Base-by-base conservation (phyloP, 805 yeast species). In the Saturnispora bothae region DNA sequence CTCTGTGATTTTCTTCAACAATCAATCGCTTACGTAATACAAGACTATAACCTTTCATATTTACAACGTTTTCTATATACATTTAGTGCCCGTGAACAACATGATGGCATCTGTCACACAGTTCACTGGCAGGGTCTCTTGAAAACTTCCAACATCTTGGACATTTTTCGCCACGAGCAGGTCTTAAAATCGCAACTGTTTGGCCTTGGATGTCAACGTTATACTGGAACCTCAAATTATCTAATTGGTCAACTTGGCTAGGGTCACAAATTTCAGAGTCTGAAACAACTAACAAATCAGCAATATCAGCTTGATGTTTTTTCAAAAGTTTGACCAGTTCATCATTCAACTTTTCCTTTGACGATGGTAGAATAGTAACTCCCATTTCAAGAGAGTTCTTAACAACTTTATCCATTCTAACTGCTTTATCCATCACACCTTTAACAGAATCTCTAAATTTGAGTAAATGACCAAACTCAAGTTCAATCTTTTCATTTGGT, bases 61-160 rank as follows among this genome's bases (percentile, higher is more conserved):
- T n/a, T n/a, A n/a, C n/a, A n/a, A n/a, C n/a, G n/a, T n/a, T n/a
- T n/a, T n/a, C n/a, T n/a, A n/a, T n/a, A n/a, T n/a, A n/a, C n/a
- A n/a, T n/a, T n/a, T n/a, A 22, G 15, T 12, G 13, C 25, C 27
- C 13, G 20, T 23, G 16, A 12, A 63, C 51, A 23, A 68, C 76
- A 1, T 48, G 45, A 10, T 59, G 57, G 60, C 97, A 89, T 47
- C 92, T 70, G 1, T 38, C 30, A 56, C 98, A 89, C 21, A 86
- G 60, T 1, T 55, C 56, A 9, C 73, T 73, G 26, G 68, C 75
- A 0, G 44, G 48, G 1, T 51, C 57, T 0, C 94, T 64, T 6
- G 71, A 72, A 52, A 61, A 76, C 51, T 83, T 83, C 98, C 98
- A 92, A 60, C 98, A 92, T 54, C 98, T 71, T 5, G 95, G 95